Conservation (phyloP, 345 rosid genomes). For the Cardiospermum halicacabum region DNA sequence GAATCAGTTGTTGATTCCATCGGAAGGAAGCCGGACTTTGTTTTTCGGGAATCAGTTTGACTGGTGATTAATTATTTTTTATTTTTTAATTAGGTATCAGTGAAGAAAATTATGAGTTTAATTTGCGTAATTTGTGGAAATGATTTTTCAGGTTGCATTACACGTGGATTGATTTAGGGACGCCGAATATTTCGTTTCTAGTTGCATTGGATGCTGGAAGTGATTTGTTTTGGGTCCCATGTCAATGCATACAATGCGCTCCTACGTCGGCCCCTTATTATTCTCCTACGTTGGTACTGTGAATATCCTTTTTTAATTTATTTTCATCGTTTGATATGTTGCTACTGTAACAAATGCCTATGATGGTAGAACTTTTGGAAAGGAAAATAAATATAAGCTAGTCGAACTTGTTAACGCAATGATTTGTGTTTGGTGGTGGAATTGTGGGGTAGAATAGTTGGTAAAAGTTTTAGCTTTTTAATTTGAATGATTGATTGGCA, state of each 20-base stretch:
- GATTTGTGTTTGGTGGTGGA: neutral
- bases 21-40: slow-evolving; percentile 18
- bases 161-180: slow-evolving; percentile 82
- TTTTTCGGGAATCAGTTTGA: slow-evolving; percentile 24
- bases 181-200: slow-evolving; percentile 71
- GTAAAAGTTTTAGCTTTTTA: slow-evolving; percentile 15
- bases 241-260: slow-evolving; percentile 76
- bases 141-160: slow-evolving; percentile 63
- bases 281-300: slow-evolving; percentile 53
- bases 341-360: too few relatives aligned
- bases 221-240: slow-evolving; percentile 85
- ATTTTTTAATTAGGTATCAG: too few relatives aligned
- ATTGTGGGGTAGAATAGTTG: slow-evolving; percentile 9
- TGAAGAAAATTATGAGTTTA: too few relatives aligned
- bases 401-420: neutral
- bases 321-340: too few relatives aligned
- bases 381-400: too few relatives aligned
- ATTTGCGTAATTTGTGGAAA: neutral
- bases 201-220: slow-evolving; percentile 87
- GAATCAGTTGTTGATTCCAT: slow-evolving; percentile 18
- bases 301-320: neutral
- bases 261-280: slow-evolving; percentile 61
- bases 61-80: slow-evolving; percentile 12
- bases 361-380: too few relatives aligned
- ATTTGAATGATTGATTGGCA: slow-evolving; percentile 19